Conservation (phyloP, 1,284 basidiomycete species). For the Austroboletus novae-zelandiae region DNA sequence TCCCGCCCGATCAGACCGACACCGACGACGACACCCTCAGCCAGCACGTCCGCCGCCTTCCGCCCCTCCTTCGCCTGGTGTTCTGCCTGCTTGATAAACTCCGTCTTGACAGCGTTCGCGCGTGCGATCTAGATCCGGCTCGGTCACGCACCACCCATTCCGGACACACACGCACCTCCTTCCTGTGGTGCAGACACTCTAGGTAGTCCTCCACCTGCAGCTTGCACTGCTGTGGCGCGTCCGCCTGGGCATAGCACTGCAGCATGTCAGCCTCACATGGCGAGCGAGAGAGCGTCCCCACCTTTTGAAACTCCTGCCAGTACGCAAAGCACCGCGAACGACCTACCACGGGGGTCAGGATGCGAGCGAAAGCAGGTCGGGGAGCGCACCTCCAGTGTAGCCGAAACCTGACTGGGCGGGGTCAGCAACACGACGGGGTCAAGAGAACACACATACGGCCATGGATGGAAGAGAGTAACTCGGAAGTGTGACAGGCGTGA, state of each 20-base stretch:
- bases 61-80: conserved; percentile 66
- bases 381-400: conserved; percentile 33
- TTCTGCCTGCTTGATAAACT: conserved; percentile 69
- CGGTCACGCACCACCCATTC: not conserved
- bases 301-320: conserved; percentile 91
- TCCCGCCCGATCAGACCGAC: conserved; percentile 69
- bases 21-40: conserved; percentile 71
- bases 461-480: conserved; percentile 6
- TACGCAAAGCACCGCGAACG: conserved; percentile 88
- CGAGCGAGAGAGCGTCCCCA: conserved; percentile 28
- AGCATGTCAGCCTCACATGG: not conserved
- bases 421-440: conserved; percentile 13
- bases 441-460: conserved; percentile 24
- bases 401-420: conserved; percentile 29
- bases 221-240: conserved; percentile 73
- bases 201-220: conserved; percentile 85
- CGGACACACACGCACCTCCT: conserved; percentile 65
- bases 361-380: not conserved
- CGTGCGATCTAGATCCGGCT: conserved; percentile 59
- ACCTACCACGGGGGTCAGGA: conserved; percentile 47
- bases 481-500: conserved; percentile 14
- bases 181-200: conserved; percentile 89
- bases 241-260: conserved; percentile 87
- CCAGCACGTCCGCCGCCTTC: conserved; percentile 70
- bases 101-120: conserved; percentile 69